Base-by-base conservation (phyloP, 768 basidiomycete genomes). In the Tubosaeta sp. region DNA sequence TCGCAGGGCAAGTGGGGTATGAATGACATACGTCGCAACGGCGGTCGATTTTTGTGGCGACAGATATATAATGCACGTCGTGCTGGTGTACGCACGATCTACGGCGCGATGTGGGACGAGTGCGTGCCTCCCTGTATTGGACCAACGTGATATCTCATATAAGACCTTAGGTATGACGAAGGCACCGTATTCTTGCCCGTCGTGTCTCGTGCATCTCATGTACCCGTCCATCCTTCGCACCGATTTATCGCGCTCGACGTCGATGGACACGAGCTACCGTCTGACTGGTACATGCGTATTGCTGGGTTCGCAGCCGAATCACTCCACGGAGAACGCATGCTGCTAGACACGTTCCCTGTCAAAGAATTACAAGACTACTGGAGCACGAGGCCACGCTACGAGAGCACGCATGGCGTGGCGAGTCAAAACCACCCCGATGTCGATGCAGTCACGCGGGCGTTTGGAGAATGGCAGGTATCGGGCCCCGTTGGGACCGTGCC, bases 91-190 rank as follows among this genome's bases (percentile, higher is more conserved):
- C 77, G 80, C 18, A 83, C 71, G 7, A 78, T 90, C 47, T 91
- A 91, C 55, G 84, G 85, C 21, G 87, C 88, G 7, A 91, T 90
- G 88, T 91, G 90, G 87, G 90, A 92, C 59, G 90, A 90, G 84
- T 76, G 52, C 54, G 73, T 68, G 5, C 18, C n/a, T 38, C 24
- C 16, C 16, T 43, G 44, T 18, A 14, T 19, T n/a, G 25, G 40
- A 24, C n/a, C 10, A 0, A 8, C 7, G 2, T n/a, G 29, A 31
- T 24, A 6, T 43, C 56, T 54, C 38, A 44, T 44, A 14, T 35
- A 30, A 49, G 27, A 52, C 47, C 35, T 38, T 38, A 87, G 86
- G 66, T 90, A 90, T 56, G 88, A 91, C 58, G 87, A 90, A 73
- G 90, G 90, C 32, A 92, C 90, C 0, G 87, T 83, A 2, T 80